Base-by-base conservation (phyloP, 768 basidiomycete genomes). In the Naganishia vaughanmartiniae region DNA sequence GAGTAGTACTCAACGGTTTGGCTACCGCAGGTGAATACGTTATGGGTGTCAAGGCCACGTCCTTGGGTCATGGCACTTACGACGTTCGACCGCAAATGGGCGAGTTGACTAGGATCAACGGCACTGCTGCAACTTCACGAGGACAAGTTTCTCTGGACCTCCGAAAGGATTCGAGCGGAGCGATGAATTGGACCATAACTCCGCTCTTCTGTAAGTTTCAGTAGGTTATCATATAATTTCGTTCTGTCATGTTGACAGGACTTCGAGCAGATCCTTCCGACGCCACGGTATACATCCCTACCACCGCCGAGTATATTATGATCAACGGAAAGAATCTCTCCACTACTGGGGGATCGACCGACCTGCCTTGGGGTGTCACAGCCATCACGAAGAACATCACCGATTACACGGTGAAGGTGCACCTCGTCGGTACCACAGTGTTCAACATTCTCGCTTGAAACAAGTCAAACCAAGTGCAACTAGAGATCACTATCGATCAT, bases 361-460 rank as follows among this genome's bases (percentile, higher is more conserved):
- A 58, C 34, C 9, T 58, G 57, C 57, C 57, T 39, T 34, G 55
- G 55, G 57, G 57, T 4, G 57, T 58, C 6, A 9, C 34, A 5
- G 34, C 24, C 26, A 58, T 58, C 57, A 14, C 34, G 34, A 58
- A 58, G 57, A 58, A 58, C 33, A 58, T 7, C 26, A 30, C 57
- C 57, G 57, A 58, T 15, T 58, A 34, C 57, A 58, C 57, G 33
- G 34, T 58, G 34, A 58, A 58, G 57, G 57, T 58, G 34, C 57
- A 58, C 34, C 57, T 58, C n/a, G 34, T 39, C 57, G 33, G 57
- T 28, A 58, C 57, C 17, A 58, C 34, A 1, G 57, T 39, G 39
- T 58, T 58, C 10, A 58, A 58, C 57, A 58, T 58, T 58, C 34
- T 58, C 30, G 57, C 26, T 5, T 42, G 42, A 42, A 11, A n/a